Conservation (phyloP, 257 asterid species). For the Agastache rugosa region DNA sequence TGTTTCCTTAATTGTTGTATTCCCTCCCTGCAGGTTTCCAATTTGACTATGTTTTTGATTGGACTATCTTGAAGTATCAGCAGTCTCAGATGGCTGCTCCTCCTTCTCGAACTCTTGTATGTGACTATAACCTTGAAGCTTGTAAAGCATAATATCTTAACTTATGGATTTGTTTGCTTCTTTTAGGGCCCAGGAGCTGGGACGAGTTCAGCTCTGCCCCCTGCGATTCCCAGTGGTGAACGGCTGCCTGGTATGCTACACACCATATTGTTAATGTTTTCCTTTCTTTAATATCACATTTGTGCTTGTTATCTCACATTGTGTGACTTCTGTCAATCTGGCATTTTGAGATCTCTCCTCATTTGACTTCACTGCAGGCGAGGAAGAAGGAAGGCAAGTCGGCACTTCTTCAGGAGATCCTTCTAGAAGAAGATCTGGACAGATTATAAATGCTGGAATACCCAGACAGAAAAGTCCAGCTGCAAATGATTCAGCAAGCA, state of each 20-base stretch:
- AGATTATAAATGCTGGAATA: slow-evolving; percentile 56
- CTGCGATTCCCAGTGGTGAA: slow-evolving; percentile 76
- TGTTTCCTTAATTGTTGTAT: slow-evolving; percentile 21
- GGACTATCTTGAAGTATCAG: slow-evolving; percentile 97
- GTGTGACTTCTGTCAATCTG: background rate
- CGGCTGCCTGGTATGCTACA: slow-evolving; percentile 62
- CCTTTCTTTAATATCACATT: background rate
- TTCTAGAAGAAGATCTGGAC: slow-evolving; percentile 71
- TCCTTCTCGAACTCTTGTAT: slow-evolving; percentile 77
- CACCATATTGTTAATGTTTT: background rate
- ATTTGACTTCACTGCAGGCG: slow-evolving; percentile 55
- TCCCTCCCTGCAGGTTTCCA: slow-evolving; percentile 72
- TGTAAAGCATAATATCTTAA: slow-evolving; percentile 6
- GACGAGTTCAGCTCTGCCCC: slow-evolving; percentile 89
- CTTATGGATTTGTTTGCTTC: slow-evolving; percentile 26
- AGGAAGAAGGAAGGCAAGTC: slow-evolving; percentile 75
- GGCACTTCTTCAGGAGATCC: slow-evolving; percentile 79
- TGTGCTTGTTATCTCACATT: background rate
- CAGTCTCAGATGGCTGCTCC: slow-evolving; percentile 93
- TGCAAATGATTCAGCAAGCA: slow-evolving; percentile 74
- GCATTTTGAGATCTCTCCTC: slow-evolving; percentile 28
- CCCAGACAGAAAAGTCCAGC: slow-evolving; percentile 79
- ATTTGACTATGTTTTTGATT: slow-evolving; percentile 94
- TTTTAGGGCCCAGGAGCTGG: slow-evolving; percentile 78
- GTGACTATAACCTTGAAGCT: slow-evolving; percentile 31